Percentiles rank a stretch among this genome's conserved stretches.
Conservation (phyloP, 2,329 filamentous ascomycete genomes). For the Lithohypha guttulata region DNA sequence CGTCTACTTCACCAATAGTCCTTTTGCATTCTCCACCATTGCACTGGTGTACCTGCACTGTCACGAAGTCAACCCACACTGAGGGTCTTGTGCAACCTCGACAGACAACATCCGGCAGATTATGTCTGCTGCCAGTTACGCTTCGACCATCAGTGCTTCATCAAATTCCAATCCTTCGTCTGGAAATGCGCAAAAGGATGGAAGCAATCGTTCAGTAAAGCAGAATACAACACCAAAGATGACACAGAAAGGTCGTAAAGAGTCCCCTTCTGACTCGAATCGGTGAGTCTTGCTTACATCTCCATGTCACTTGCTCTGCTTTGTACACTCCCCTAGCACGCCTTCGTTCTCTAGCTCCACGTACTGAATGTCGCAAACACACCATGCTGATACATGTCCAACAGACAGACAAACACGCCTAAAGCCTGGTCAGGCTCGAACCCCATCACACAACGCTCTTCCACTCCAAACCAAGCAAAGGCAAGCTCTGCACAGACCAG, state of each 20-base stretch:
- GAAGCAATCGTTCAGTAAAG: slow-evolving; percentile 12
- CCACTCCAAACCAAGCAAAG: slow-evolving; percentile 41
- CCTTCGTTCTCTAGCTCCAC: no score
- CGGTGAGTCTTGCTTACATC: background rate
- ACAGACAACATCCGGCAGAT: slow-evolving; percentile 15
- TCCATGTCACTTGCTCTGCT: no score
- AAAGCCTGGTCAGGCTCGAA: slow-evolving; percentile 55
- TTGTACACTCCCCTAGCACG: no score
- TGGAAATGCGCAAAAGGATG: slow-evolving; percentile 15
- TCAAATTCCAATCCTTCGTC: slow-evolving; percentile 10
- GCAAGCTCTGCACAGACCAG: slow-evolving; percentile 39
- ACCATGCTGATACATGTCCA: background rate
- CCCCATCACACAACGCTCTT: slow-evolving; percentile 48
- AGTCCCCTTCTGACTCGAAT: slow-evolving; percentile 18
- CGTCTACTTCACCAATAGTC: background rate
- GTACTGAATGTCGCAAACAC: background rate
- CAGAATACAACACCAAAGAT: slow-evolving; percentile 16
- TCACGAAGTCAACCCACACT: slow-evolving; percentile 10
- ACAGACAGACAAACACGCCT: slow-evolving; percentile 26
- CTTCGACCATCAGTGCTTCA: slow-evolving; percentile 13
- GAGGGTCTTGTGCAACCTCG: slow-evolving; percentile 19
- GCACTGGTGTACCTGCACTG: slow-evolving; percentile 3
- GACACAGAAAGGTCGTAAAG: slow-evolving; percentile 20
- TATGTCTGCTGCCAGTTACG: slow-evolving; percentile 20
- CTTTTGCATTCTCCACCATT: slow-evolving; percentile 4